These are phyloP conservation scores for Nakazawaea molendinolei DNA, from an alignment of 805 yeast genomes.

Conservation along the genomic window DNA sequence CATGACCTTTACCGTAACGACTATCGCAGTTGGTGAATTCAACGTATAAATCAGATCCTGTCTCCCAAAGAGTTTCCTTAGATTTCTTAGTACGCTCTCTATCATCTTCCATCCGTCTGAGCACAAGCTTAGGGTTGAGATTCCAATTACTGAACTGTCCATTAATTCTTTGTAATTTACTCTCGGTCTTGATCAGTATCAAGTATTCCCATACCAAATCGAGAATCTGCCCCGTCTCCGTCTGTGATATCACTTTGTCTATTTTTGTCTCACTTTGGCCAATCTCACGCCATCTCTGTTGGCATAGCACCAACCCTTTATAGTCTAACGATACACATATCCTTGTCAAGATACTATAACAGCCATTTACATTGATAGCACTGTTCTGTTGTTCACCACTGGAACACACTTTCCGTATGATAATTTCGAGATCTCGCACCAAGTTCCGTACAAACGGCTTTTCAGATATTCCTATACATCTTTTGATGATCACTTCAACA, in stretches of 20 bases:
- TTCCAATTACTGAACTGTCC: slow-evolving; percentile 22
- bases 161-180: slow-evolving; percentile 39
- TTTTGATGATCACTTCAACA: slow-evolving; percentile 51
- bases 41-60: too few relatives aligned
- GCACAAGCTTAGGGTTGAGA: slow-evolving; percentile 38
- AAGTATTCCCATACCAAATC: slow-evolving; percentile 40
- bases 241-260: slow-evolving; percentile 17
- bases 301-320: slow-evolving; percentile 16
- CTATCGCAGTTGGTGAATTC: too few relatives aligned
- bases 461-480: slow-evolving; percentile 20
- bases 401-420: slow-evolving; percentile 31
- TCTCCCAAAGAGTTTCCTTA: slow-evolving; percentile 77
- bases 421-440: slow-evolving; percentile 25
- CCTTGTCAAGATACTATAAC: slow-evolving; percentile 19
- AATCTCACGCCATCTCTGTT: not conserved
- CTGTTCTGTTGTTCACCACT: slow-evolving; percentile 16
- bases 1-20: slow-evolving; percentile 35
- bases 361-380: slow-evolving; percentile 23
- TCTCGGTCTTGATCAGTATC: slow-evolving; percentile 38
- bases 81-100: slow-evolving; percentile 83
- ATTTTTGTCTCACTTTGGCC: slow-evolving; percentile 1
- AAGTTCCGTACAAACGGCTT: slow-evolving; percentile 18
- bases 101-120: slow-evolving; percentile 85
- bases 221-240: too few relatives aligned
- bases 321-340: slow-evolving; percentile 20